These are phyloP conservation scores for Paralagenidium karlingii DNA, from an alignment of 352 stramenopile species.

Conservation along the genomic window DNA sequence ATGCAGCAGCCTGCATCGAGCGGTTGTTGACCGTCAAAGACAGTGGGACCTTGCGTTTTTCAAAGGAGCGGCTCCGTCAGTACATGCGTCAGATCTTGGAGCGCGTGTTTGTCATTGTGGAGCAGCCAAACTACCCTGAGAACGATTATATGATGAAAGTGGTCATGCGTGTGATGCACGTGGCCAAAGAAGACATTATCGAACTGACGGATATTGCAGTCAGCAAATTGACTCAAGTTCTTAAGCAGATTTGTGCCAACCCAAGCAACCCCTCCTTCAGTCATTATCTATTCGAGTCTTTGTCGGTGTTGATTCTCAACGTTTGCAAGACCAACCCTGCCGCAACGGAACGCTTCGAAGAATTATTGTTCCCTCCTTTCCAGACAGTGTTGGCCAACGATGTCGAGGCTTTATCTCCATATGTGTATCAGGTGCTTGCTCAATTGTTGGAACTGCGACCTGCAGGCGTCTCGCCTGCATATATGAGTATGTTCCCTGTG, in stretches of 20 bases:
- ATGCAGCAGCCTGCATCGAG: slow-evolving; percentile 93
- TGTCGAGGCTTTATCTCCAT: slow-evolving; percentile 89
- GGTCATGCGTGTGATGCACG: slow-evolving; percentile 91
- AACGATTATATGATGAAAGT: slow-evolving; percentile 99
- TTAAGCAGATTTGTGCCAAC: slow-evolving; percentile 95
- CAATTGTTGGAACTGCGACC: slow-evolving; percentile 94
- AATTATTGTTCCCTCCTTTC: slow-evolving; percentile 95
- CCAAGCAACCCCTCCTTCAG: slow-evolving; percentile 98
- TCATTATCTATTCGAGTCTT: slow-evolving; percentile 98
- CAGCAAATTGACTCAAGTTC: slow-evolving; percentile 86
- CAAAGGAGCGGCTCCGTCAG: slow-evolving; percentile 77
- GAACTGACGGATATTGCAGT: slow-evolving; percentile 90
- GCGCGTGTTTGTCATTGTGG: slow-evolving; percentile 93
- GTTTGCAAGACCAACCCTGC: slow-evolving; percentile 81
- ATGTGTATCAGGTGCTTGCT: slow-evolving; percentile 98
- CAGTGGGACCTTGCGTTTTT: slow-evolving; percentile 44
- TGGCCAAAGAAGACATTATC: slow-evolving; percentile 89
- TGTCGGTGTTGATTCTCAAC: slow-evolving; percentile 92
- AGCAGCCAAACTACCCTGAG: slow-evolving; percentile 88
- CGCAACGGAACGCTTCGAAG: slow-evolving; percentile 86
- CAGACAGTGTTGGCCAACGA: slow-evolving; percentile 95
- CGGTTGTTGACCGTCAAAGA: slow-evolving; percentile 94
- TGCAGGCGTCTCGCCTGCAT: slow-evolving; percentile 81
- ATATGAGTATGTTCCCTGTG: slow-evolving; percentile 91
- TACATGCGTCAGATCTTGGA: slow-evolving; percentile 90